A percentile compares a stretch with the other conserved stretches of the same genome.
Conservation (phyloP, 2,329 filamentous ascomycete species). For the Sclerotiophoma versabilis region DNA sequence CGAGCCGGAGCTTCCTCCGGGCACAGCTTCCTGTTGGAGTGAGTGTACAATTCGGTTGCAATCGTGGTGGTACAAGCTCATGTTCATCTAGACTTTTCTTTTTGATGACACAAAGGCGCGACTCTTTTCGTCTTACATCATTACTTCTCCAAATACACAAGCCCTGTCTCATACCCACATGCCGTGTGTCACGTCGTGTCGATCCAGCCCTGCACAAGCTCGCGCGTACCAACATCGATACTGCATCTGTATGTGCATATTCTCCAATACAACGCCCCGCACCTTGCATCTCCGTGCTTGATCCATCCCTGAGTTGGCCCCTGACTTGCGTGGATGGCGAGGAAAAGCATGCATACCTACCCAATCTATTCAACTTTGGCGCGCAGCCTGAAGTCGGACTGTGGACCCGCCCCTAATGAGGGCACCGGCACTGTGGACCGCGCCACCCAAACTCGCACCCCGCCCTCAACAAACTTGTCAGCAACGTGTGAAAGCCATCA, state of each 20-base stretch:
- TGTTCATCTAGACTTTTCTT: background rate
- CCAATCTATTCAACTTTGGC: background rate
- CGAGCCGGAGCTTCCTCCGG: no score
- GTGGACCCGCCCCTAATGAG: background rate
- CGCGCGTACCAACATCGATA: background rate
- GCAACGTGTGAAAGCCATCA: background rate
- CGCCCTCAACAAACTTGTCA: background rate
- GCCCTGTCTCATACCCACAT: background rate
- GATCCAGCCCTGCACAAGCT: slow-evolving; percentile 12
- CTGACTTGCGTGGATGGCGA: background rate
- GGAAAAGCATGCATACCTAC: background rate
- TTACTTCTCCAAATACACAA: background rate
- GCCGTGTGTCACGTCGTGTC: background rate
- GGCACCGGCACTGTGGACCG: background rate
- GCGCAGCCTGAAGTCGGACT: background rate
- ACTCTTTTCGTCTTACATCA: background rate
- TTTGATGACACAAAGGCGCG: no score
- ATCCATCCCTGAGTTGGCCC: background rate
- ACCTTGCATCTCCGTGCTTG: slow-evolving; percentile 6
- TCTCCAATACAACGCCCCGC: background rate
- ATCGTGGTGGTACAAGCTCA: no score
- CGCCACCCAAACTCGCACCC: background rate
- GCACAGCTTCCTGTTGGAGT: no score
- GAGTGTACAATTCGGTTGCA: no score
- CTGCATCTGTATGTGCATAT: background rate